phyloP scores from a whole-genome alignment of 108 stramenopile genomes.

The Pseudonitzschia multiseries region DNA sequence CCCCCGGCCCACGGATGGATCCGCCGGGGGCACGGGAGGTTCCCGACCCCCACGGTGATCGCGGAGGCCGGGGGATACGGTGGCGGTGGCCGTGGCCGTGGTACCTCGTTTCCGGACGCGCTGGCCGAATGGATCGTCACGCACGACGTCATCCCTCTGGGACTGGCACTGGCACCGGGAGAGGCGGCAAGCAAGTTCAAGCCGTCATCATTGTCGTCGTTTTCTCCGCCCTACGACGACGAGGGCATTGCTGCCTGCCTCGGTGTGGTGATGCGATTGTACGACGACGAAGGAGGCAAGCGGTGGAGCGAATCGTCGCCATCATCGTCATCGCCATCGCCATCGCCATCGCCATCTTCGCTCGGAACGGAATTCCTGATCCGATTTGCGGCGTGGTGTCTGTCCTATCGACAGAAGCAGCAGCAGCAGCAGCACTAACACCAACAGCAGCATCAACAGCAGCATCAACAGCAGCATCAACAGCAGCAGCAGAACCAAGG shows the following conservation, averaged over 20 bases:
- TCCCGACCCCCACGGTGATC: background rate
- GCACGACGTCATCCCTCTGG: background rate
- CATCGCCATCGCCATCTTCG: background rate
- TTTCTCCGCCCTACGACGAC: too few species aligned
- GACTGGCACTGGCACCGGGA: background rate
- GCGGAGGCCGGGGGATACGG: background rate
- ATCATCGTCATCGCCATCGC: too few species aligned
- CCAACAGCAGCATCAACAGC: too few species aligned
- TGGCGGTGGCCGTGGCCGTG: background rate
- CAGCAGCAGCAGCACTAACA: too few species aligned
- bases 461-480: too few species aligned
- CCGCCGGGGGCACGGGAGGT: background rate
- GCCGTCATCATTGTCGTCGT: too few species aligned
- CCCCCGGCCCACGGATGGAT: background rate
- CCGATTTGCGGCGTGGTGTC: background rate
- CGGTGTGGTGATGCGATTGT: background rate
- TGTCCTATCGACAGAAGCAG: too few species aligned
- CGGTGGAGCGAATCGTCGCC: background rate
- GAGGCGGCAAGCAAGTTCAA: background rate
- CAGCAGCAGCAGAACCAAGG: too few species aligned
- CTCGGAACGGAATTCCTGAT: constrained; percentile 3
- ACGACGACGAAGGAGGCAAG: background rate
- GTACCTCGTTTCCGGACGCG: background rate
- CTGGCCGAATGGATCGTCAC: background rate
- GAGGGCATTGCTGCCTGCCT: background rate